A percentile compares a stretch with the other conserved stretches of the same genome.
Conservation (phyloP, 352 stramenopile genomes). For the Pythium brachiatum region DNA sequence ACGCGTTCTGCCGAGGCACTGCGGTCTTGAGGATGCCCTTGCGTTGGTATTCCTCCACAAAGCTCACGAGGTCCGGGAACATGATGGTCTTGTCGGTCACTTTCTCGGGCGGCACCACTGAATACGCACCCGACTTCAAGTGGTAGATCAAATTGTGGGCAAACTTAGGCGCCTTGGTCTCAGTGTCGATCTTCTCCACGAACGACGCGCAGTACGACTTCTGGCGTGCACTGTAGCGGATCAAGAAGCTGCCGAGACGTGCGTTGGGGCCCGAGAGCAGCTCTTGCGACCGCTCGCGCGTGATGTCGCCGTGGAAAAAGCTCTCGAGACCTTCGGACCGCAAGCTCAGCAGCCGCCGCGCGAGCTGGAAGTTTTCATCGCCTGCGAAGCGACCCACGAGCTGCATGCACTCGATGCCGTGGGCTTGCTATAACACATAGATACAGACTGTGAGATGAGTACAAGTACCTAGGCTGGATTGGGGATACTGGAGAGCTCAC, state of each 20-base stretch:
- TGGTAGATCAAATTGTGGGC: conserved; percentile 75
- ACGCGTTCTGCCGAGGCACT: conserved; percentile 38
- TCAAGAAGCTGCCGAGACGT: conserved; percentile 57
- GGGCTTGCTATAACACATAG: conserved; percentile 39
- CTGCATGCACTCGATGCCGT: conserved; percentile 52
- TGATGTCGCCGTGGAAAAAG: conserved; percentile 78
- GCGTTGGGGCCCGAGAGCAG: conserved; percentile 30
- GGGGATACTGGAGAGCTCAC: conserved; percentile 26
- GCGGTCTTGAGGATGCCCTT: conserved; percentile 55
- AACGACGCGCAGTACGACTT: conserved; percentile 72
- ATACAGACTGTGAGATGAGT: background rate
- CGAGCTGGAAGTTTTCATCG: conserved; percentile 71
- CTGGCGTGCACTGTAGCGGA: conserved; percentile 67
- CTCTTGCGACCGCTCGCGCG: conserved; percentile 45
- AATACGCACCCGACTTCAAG: conserved; percentile 61
- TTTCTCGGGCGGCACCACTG: conserved; percentile 45
- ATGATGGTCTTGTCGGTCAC: conserved; percentile 48
- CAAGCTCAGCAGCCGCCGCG: conserved; percentile 48
- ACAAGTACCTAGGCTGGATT: background rate
- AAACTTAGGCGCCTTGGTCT: conserved; percentile 42
- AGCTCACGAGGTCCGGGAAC: conserved; percentile 72
- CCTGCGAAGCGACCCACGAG: conserved; percentile 47
- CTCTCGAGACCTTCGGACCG: conserved; percentile 60
- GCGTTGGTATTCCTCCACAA: conserved; percentile 73
- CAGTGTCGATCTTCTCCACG: conserved; percentile 45